phyloP scores from a whole-genome alignment of 371 early-diverging fungal species.

The Mortierella sp. region DNA sequence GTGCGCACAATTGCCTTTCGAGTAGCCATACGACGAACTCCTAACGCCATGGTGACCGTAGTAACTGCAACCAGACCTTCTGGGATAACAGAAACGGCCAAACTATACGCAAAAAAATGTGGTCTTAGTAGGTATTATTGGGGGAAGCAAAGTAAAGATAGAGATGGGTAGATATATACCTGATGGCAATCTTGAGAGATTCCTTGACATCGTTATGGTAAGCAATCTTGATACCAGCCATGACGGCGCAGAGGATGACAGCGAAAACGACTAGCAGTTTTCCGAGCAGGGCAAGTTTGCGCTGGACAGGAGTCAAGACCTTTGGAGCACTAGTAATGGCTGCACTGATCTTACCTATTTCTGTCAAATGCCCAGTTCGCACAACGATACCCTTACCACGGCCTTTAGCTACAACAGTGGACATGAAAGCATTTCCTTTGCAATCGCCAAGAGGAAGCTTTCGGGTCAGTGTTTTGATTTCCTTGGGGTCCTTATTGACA shows the following conservation, averaged over 20 bases:
- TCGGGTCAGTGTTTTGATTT: slow-evolving; percentile 66
- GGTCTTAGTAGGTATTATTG: neutral
- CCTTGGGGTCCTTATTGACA: slow-evolving; percentile 68
- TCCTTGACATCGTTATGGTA: slow-evolving; percentile 73
- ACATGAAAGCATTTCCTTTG: slow-evolving; percentile 88
- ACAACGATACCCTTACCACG: slow-evolving; percentile 87
- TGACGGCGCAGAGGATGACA: slow-evolving; percentile 79
- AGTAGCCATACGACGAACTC: slow-evolving; percentile 88
- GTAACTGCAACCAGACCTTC: slow-evolving; percentile 93
- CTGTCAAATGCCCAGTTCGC: slow-evolving; percentile 78
- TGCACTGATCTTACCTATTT: slow-evolving; percentile 82
- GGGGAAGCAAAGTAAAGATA: too few species aligned
- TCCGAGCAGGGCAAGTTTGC: slow-evolving; percentile 74
- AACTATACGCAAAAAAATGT: slow-evolving; percentile 59
- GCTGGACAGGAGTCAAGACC: slow-evolving; percentile 83
- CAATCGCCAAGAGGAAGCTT: slow-evolving; percentile 87
- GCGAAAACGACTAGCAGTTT: slow-evolving; percentile 67
- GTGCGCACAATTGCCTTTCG: slow-evolving; percentile 88
- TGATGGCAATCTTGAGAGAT: slow-evolving; percentile 62
- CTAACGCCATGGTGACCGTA: slow-evolving; percentile 88
- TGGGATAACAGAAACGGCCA: slow-evolving; percentile 90
- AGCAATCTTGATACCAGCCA: slow-evolving; percentile 84
- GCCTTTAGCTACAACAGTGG: slow-evolving; percentile 84
- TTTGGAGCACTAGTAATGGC: slow-evolving; percentile 74
- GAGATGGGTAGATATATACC: slow-evolving; percentile 36